Evolutionary conservation across 176 grass and related monocot species (phyloP), one percentile per base, ranked within the genome.

Genomic region (Carex myosuroides): DNA sequence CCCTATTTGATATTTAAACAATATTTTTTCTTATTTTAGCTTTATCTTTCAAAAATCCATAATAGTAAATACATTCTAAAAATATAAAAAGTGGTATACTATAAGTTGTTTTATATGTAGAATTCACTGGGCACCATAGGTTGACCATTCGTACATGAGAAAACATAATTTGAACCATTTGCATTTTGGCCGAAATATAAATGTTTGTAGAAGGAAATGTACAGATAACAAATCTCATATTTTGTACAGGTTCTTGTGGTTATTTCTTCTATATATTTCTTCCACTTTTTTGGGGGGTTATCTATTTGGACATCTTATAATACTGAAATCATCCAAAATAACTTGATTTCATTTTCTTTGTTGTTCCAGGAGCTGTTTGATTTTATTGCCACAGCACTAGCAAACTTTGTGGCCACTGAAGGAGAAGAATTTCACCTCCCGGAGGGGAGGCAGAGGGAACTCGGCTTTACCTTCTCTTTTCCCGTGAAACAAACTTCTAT

Each of bases 401-500:
- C 87, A 84, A 90, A 85, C 5, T 97, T 97, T 81, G 91, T 97
- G 37, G 83, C 83, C 57, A 91, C 94, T 73, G 94, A 94, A 87
- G 91, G 94, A 68, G 90, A 87, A 50, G 86, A 84, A 67, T 92
- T 94, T 76, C 90, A 94, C 82, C 88, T 94, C 58, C 91, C 88
- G 59, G 85, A 87, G 68, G 91, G 94, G 26, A 94, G 83, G 55
- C 90, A 94, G 57, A 94, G 94, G 73, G 94, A 97, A 89, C 62
- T 97, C 18, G 94, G 94, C 33, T 97, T 97, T 86, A 97, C 94
- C 30, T 97, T 97, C 81, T 97, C 94, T 86, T 97, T 97, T 85
- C 94, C 94, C 6, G 92, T 97, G 77, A 86, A 94, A 85, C 94
- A 97, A 86, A 89, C 85, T 7, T 97, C 94, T 9, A 94, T 97